phyloP scores from a whole-genome alignment of 2,329 filamentous ascomycete genomes.

The Apiospora hydei region DNA sequence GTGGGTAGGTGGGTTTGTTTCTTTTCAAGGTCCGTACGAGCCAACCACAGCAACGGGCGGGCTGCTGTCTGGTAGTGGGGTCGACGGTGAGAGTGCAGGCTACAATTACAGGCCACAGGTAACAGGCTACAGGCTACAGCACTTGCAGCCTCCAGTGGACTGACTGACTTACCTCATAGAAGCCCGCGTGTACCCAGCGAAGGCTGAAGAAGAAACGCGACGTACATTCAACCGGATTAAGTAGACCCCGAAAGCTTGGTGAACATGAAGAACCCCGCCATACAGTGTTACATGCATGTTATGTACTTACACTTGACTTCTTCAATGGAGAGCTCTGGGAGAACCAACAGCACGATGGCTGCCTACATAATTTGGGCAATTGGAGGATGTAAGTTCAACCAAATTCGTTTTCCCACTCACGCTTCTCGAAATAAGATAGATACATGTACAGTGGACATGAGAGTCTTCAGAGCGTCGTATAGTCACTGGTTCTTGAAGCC shows the following conservation, averaged over 20 bases:
- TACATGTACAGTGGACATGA: too few relatives aligned
- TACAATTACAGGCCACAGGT: background rate
- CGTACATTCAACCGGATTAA: background rate
- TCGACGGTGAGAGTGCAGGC: background rate
- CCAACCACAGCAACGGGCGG: conserved; percentile 21
- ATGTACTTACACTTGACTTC: too few relatives aligned
- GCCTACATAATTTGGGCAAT: background rate
- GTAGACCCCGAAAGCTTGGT: background rate
- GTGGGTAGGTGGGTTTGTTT: conserved; percentile 18
- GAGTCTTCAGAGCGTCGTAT: too few relatives aligned
- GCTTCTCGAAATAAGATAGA: too few relatives aligned
- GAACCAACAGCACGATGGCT: too few relatives aligned
- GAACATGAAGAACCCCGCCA: background rate
- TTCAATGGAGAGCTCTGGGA: background rate
- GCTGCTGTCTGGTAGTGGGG: conserved; percentile 11
- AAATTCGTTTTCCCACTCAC: background rate
- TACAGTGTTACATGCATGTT: too few relatives aligned
- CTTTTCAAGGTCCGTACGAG: conserved; percentile 18
- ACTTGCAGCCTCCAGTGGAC: background rate
- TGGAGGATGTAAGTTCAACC: background rate
- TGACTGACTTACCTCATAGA: conserved; percentile 9
- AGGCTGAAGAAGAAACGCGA: background rate
- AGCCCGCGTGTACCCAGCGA: background rate
- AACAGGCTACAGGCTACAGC: background rate
- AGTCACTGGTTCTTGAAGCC: too few relatives aligned